Conservation (phyloP, 2,329 filamentous ascomycete genomes). For the Cladosporium sp. region DNA sequence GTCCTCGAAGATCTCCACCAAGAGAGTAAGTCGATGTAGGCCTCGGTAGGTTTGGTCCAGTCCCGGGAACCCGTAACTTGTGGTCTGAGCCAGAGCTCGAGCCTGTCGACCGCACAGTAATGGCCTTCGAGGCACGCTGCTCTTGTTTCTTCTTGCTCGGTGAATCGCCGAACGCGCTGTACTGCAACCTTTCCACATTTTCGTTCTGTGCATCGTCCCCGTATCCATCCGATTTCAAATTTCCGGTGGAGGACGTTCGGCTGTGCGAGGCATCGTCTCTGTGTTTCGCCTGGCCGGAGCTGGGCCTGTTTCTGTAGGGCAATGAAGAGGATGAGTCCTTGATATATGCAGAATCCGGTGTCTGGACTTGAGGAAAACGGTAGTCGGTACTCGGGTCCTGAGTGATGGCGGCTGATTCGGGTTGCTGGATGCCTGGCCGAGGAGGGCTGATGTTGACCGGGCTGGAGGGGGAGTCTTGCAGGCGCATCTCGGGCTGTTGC, state of each 20-base stretch:
- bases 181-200: constrained; percentile 46
- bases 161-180: constrained; percentile 49
- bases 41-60: constrained; percentile 48
- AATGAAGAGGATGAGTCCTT: constrained; percentile 25
- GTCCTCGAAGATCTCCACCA: constrained; percentile 70
- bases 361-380: constrained; percentile 25
- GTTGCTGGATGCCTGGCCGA: constrained; percentile 31
- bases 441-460: constrained; percentile 39
- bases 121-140: constrained; percentile 37
- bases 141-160: constrained; percentile 30
- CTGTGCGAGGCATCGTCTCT: constrained; percentile 21
- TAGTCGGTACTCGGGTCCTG: constrained; percentile 19
- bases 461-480: constrained; percentile 38
- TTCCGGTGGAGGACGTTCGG: constrained; percentile 25
- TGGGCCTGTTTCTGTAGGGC: constrained; percentile 26
- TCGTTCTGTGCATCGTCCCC: constrained; percentile 31
- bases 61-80: constrained; percentile 48
- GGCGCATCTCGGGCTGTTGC: constrained; percentile 32
- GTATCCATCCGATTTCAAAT: constrained; percentile 21
- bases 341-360: constrained; percentile 29
- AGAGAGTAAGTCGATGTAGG: constrained; percentile 77
- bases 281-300: constrained; percentile 23
- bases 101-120: constrained; percentile 33
- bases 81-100: constrained; percentile 36
- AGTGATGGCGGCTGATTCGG: constrained; percentile 35